A percentile compares a stretch with the other conserved stretches of the same genome.
These are phyloP conservation scores for Diplodia sapinea DNA, from an alignment of 2,329 filamentous ascomycete species.

Conservation along the genomic window DNA sequence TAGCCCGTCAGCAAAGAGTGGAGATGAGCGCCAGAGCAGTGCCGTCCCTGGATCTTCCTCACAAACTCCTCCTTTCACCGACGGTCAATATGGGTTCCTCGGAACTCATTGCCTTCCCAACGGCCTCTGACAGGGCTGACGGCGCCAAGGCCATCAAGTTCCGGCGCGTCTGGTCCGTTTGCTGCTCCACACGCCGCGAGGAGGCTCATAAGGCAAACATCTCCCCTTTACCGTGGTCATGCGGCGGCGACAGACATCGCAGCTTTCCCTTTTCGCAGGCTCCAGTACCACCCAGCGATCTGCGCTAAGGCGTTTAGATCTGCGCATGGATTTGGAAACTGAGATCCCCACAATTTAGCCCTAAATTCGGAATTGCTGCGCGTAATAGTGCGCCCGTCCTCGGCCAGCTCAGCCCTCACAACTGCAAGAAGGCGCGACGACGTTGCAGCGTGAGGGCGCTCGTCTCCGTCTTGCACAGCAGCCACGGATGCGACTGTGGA, in stretches of 20 bases:
- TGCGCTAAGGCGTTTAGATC: constrained; percentile 15
- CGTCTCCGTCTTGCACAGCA: not conserved
- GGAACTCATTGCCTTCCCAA: not conserved
- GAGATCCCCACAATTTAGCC: constrained; percentile 15
- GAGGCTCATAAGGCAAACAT: constrained; percentile 6
- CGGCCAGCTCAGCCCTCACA: not conserved
- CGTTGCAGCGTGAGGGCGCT: not conserved
- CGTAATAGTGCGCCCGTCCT: not conserved
- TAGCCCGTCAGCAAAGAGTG: constrained; percentile 21
- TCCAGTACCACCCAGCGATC: constrained; percentile 12
- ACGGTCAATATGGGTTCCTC: not conserved
- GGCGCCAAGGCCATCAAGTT: constrained; percentile 1
- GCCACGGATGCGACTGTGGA: constrained; percentile 17
- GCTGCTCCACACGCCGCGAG: not conserved
- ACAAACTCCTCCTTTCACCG: not conserved
- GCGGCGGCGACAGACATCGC: constrained; percentile 11
- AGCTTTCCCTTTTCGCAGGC: constrained; percentile 11
- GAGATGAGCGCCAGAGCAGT: not conserved
- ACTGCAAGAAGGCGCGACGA: not conserved
- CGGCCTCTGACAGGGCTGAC: not conserved
- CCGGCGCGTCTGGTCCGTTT: not conserved
- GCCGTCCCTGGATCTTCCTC: not conserved
- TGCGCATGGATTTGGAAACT: constrained; percentile 9
- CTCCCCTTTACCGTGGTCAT: constrained; percentile 2
- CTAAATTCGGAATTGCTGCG: constrained; percentile 12